Base-by-base conservation (phyloP, 192 early-diverging fungal species). In the Backusella psychrophila region DNA sequence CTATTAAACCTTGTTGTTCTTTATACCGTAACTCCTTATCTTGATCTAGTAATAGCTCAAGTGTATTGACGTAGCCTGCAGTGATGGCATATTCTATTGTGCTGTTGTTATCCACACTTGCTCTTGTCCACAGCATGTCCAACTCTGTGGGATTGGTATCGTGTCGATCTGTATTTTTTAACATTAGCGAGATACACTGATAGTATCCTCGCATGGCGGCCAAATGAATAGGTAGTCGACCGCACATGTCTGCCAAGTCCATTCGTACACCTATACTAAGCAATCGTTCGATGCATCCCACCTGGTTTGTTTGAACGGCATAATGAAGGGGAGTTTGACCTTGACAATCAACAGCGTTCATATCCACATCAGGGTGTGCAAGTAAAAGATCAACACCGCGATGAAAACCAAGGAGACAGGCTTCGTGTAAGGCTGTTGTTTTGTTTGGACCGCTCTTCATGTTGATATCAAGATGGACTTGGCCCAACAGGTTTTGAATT, bases 321-420 rank as follows among this genome's bases (percentile, higher is more conserved):
- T 69, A 38, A 59, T 81, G 67, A 42, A 77, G 56, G 0, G 80
- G 46, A 5, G 80, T 81, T 3, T 74, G 75, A 17, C 73, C 80
- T 4, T 39, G n/a, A 0, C 19, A 42, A 49, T 73, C 72, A 0
- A 42, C 23, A 15, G 41, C 35, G 26, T 81, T 77, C 8, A 77
- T n/a, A 29, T 65, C 36, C 5, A 65, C 31, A 21, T 74, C 56
- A 8, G 72, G 33, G 41, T 78, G 77, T 66, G 65, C 34, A 31
- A 63, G 21, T 11, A 78, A 35, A n/a, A 78, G 56, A 44, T 73
- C 41, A 35, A 78, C 71, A n/a, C 59, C 77, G 8, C 66, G 17
- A 1, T 15, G 63, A 15, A 78, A 73, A 41, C 71, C 71, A 31
- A 42, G 14, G 8, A 35, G n/a, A 49, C 29, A 36, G 34, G 77